phyloP scores from a whole-genome alignment of 75 land plant species.

The Picea sitchensis region DNA sequence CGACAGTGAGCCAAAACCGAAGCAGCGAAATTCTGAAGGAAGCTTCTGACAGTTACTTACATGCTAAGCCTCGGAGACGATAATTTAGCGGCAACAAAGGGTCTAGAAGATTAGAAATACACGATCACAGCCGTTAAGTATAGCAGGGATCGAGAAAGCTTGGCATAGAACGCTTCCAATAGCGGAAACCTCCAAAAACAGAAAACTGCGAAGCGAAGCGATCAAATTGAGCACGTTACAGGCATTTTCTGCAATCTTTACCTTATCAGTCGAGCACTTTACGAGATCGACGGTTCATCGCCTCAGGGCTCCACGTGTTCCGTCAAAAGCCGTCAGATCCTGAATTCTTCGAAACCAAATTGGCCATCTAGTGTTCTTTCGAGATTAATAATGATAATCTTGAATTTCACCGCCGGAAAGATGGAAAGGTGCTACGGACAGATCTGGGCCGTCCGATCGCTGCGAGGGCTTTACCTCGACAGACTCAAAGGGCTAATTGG shows the following conservation, averaged over 20 bases:
- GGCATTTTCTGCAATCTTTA: neutral
- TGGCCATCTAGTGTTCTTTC: too few species aligned
- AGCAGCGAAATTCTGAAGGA: neutral
- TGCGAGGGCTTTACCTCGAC: neutral
- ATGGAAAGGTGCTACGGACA: neutral
- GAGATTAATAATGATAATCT: neutral
- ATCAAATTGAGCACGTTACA: neutral
- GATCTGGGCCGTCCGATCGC: neutral
- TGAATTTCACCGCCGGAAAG: slow-evolving; percentile 5
- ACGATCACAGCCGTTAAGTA: too few species aligned
- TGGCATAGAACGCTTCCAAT: too few species aligned
- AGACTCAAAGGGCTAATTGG: neutral
- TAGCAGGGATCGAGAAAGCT: too few species aligned
- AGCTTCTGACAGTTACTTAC: too few species aligned
- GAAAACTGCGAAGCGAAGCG: neutral
- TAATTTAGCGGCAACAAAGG: too few species aligned
- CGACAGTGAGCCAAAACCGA: neutral
- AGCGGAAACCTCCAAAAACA: neutral
- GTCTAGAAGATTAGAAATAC: too few species aligned
- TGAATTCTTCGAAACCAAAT: too few species aligned
- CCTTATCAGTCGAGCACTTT: neutral
- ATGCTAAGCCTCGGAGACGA: too few species aligned
- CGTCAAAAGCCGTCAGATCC: neutral
- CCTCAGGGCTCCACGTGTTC: neutral
- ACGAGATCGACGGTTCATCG: neutral